Conservation (phyloP, 495 filamentous ascomycete species). For the Aspergillus biplanus region DNA sequence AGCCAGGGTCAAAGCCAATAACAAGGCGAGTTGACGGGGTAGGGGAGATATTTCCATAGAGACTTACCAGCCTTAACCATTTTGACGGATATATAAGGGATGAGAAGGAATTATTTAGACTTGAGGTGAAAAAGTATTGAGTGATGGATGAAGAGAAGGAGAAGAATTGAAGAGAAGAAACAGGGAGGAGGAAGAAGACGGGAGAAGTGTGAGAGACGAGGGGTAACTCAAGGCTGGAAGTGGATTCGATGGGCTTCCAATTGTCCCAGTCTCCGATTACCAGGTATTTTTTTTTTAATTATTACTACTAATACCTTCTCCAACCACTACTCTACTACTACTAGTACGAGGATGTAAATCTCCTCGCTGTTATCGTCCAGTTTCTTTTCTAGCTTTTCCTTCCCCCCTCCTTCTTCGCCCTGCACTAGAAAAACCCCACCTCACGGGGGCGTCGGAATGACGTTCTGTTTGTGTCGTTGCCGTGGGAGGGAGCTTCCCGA, state of each 20-base stretch:
- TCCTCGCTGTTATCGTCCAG: neutral
- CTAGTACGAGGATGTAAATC: conserved; percentile 5
- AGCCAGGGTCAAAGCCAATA: conserved; percentile 26
- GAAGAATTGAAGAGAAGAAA: conserved; percentile 18
- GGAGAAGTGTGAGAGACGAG: conserved; percentile 8
- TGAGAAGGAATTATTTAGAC: conserved; percentile 18
- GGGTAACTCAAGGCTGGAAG: conserved; percentile 14
- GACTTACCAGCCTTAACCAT: conserved; percentile 96
- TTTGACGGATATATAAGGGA: conserved; percentile 55
- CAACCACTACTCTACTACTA: neutral
- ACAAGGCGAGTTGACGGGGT: conserved; percentile 18
- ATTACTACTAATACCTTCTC: neutral
- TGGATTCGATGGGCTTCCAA: conserved; percentile 28
- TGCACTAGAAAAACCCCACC: conserved; percentile 25
- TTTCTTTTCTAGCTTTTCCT: too few relatives aligned
- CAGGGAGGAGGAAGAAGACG: conserved; percentile 29
- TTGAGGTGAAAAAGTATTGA: conserved; percentile 10
- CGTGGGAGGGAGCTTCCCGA: conserved; percentile 1
- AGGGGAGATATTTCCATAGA: conserved; percentile 14
- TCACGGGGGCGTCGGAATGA: conserved; percentile 35
- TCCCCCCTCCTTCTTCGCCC: neutral
- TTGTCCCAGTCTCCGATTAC: conserved; percentile 3
- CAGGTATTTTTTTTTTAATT: too few relatives aligned
- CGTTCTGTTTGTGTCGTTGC: conserved; percentile 23
- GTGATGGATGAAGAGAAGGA: conserved; percentile 19